phyloP scores from a whole-genome alignment of 495 filamentous ascomycete species.

The Penicillium lagena region DNA sequence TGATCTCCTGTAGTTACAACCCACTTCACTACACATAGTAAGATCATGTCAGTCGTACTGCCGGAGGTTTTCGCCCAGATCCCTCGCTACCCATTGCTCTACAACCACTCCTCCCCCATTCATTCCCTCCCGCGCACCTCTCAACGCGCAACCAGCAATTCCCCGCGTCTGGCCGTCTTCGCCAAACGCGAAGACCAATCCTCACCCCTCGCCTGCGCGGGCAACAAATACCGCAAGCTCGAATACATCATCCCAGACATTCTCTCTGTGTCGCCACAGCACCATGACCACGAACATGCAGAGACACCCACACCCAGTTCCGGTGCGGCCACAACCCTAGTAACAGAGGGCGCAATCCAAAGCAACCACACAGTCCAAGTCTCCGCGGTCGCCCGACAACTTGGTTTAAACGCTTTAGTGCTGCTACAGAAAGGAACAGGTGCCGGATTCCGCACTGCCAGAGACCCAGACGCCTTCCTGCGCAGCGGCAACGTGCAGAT shows the following conservation, averaged over 20 bases:
- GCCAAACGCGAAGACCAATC: conserved; percentile 35
- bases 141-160: conserved; percentile 1
- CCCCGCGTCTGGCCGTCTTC: conserved; percentile 20
- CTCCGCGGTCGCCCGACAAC: conserved; percentile 19
- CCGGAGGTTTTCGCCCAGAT: conserved; percentile 23
- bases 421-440: conserved; percentile 26
- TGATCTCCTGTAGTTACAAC: no score
- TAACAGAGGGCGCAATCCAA: conserved; percentile 37
- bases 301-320: conserved; percentile 3
- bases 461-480: conserved; percentile 12
- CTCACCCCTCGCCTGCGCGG: conserved; percentile 29
- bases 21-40: no score
- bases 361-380: conserved; percentile 40
- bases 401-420: conserved; percentile 20
- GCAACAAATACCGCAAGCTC: conserved; percentile 41
- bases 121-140: conserved; percentile 21
- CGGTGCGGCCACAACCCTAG: conserved; percentile 22
- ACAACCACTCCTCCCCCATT: conserved; percentile 26
- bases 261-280: conserved; percentile 10
- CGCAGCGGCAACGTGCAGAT: conserved; percentile 26
- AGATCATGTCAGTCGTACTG: conserved; percentile 7
- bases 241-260: conserved; percentile 38
- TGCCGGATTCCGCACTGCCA: conserved; percentile 12
- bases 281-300: conserved; percentile 14
- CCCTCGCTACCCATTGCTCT: conserved; percentile 26